Conservation (phyloP, 441 rosid species). For the Monsonia emarginata region DNA sequence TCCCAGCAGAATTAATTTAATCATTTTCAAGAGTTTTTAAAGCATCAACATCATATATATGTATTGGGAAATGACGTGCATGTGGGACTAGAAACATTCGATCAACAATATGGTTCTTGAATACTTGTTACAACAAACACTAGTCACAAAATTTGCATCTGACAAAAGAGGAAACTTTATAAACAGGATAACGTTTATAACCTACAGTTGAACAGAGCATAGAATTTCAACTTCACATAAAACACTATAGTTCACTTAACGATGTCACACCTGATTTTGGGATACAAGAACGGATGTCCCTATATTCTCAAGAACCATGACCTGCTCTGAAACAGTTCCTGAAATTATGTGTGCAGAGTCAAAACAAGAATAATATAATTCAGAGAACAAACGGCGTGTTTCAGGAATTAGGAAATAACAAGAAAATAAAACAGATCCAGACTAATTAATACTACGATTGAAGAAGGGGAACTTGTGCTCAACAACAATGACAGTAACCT, state of each 20-base stretch:
- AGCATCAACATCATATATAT: background rate
- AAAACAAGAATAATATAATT: background rate
- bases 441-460: background rate
- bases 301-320: slow-evolving; percentile 93
- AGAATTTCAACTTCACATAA: background rate
- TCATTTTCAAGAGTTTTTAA: background rate
- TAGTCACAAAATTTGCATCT: background rate
- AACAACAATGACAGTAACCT: background rate
- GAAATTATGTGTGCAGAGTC: slow-evolving; percentile 21
- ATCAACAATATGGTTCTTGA: background rate
- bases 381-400: background rate
- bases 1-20: background rate
- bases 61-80: background rate
- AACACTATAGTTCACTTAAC: background rate
- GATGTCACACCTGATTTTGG: slow-evolving; percentile 46
- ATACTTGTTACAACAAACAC: background rate
- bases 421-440: background rate
- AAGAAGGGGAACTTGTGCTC: background rate
- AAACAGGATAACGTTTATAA: background rate
- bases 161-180: background rate
- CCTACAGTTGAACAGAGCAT: background rate
- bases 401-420: background rate
- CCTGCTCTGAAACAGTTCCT: slow-evolving; percentile 74
- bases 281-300: slow-evolving; percentile 92
- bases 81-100: too few species aligned